Evolutionary conservation across 192 early-diverging fungal species (phyloP).

Genomic region (Rhizophagus prolifer): DNA sequence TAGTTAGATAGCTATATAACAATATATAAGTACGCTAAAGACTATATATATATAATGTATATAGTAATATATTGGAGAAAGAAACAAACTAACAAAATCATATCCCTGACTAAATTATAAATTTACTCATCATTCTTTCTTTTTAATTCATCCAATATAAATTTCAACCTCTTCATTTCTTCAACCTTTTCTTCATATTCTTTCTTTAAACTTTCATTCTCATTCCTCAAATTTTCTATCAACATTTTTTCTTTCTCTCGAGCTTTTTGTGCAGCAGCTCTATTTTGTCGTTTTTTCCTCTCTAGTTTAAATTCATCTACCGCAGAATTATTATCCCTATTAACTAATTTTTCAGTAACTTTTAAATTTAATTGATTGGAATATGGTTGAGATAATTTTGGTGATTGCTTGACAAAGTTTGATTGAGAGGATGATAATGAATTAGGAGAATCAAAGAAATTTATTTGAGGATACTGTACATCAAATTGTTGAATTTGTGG

Average conservation of each 20-base stretch:
- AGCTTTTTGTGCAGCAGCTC: background rate
- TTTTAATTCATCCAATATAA: background rate
- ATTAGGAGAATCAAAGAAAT: background rate
- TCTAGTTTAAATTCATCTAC: background rate
- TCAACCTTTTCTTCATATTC: background rate
- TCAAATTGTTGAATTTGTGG: background rate
- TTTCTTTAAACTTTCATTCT: background rate
- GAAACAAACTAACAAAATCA: no score
- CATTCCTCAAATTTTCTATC: background rate
- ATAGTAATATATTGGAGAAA: no score
- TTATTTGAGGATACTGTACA: background rate
- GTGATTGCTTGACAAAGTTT: background rate
- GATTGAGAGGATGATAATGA: background rate
- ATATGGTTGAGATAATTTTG: background rate
- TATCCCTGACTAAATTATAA: no score
- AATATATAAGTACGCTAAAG: no score
- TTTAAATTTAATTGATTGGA: background rate
- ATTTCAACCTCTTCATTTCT: background rate
- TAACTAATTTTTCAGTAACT: background rate
- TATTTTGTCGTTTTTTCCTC: background rate
- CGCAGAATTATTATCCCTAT: background rate
- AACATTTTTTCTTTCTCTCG: background rate
- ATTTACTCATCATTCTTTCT: background rate
- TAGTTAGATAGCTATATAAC: no score
- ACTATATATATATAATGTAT: no score